These are phyloP conservation scores for Ogataea kodamae DNA, from an alignment of 805 yeast genomes.

Conservation along the genomic window DNA sequence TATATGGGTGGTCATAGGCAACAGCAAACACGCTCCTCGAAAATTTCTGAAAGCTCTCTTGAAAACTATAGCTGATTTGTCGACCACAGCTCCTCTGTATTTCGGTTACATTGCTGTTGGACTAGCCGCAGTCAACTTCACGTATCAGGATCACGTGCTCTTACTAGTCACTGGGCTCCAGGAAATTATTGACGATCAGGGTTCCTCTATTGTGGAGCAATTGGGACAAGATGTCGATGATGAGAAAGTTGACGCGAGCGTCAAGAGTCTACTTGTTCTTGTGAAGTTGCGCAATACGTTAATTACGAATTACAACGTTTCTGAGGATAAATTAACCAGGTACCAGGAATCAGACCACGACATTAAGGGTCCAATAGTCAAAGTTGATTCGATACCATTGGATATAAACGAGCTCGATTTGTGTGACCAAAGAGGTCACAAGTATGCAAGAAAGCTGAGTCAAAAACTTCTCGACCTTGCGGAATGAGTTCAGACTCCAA, in stretches of 20 bases:
- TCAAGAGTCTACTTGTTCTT: conserved; percentile 19
- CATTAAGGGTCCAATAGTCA: conserved; percentile 15
- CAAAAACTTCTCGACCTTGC: conserved; percentile 3
- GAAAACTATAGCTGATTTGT: conserved; percentile 29
- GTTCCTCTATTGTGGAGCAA: conserved; percentile 34
- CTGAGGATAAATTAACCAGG: conserved; percentile 20
- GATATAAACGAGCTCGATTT: conserved; percentile 13
- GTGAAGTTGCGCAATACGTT: conserved; percentile 15
- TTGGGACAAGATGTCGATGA: conserved; percentile 15
- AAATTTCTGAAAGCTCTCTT: conserved; percentile 37
- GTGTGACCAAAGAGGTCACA: neutral
- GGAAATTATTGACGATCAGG: conserved; percentile 39
- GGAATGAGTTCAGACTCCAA: conserved; percentile 20
- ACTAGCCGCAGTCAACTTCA: conserved; percentile 38
- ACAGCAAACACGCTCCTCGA: conserved; percentile 38
- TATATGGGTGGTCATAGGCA: conserved; percentile 42
- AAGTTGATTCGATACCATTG: conserved; percentile 9
- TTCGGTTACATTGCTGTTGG: conserved; percentile 37
- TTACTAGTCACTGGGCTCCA: conserved; percentile 43
- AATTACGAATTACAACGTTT: conserved; percentile 18
- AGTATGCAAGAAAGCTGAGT: conserved; percentile 3
- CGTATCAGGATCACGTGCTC: conserved; percentile 50
- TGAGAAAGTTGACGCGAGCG: conserved; percentile 11
- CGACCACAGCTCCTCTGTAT: conserved; percentile 26
- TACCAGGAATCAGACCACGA: conserved; percentile 24